Evolutionary conservation across 2,329 filamentous ascomycete genomes (phyloP), one percentile per base, ranked within the genome.

Genomic region (Elsinoe batatas): DNA sequence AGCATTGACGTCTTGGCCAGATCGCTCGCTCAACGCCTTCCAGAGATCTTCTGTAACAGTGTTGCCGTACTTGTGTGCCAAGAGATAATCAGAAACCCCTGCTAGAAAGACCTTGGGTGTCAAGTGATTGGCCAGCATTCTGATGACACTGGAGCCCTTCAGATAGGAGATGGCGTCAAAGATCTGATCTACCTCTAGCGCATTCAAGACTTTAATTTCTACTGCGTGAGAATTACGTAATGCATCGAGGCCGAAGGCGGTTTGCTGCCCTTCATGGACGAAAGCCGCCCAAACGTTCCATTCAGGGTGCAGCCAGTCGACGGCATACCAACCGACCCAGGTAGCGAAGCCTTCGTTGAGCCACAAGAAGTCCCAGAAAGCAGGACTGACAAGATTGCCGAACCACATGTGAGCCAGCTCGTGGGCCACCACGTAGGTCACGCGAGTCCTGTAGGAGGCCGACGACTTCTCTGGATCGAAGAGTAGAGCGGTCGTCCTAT

Each of bases 241-340:
- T 44, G 88, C 84, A 67, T 98, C 93, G 30, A 98, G 82, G 61
- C 84, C 80, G 71, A 96, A 94, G 57, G 91, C 91, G 76, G 83
- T 83, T 79, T 95, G 89, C 76, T 95, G 88, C 64, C 87, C 87
- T 76, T 97, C 93, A 73, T 89, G 89, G 65, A 97, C 88, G 73
- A 96, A 98, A 73, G 96, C 91, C 57, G 88, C 85, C 93, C 93
- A 98, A 32, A 97, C 87, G 64, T 97, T 85, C 91, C 93, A 97
- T 62, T 96, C 91, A 80, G 93, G 93, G 71, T 97, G 88, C 56
- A 97, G 82, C 67, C 94, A 81, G 67, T 97, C 88, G 57, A 91
- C 83, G 8, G 90, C 91, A 59, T 91, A 80, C 91, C 91, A 98
- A 53, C 91, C 93, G 42, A 96, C 91, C 91, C 91, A 97, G 2